Conservation (phyloP, 257 asterid genomes). For the Penstemon barbatus region DNA sequence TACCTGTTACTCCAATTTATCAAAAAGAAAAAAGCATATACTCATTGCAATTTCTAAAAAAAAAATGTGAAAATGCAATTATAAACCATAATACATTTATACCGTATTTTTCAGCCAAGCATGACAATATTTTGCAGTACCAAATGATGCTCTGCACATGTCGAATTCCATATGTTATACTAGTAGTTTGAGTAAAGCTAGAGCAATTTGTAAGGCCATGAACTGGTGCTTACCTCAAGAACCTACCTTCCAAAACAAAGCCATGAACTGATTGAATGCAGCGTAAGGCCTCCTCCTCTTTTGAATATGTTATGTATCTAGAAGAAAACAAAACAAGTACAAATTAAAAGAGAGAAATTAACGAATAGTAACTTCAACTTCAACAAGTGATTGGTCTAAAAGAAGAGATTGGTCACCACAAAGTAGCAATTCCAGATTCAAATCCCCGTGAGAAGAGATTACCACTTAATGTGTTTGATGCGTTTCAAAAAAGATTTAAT, state of each 20-base stretch:
- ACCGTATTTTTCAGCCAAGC: slow-evolving; percentile 97
- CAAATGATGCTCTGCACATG: slow-evolving; percentile 91
- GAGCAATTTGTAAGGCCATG: not conserved
- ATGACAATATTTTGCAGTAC: slow-evolving; percentile 98
- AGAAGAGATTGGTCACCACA: too few species aligned
- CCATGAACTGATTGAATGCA: slow-evolving; percentile 95
- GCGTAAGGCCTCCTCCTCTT: slow-evolving; percentile 89
- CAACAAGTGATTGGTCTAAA: too few species aligned
- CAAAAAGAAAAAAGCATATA: too few species aligned
- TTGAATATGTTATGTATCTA: slow-evolving; percentile 87
- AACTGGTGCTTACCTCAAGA: slow-evolving; percentile 62
- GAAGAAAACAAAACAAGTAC: slow-evolving; percentile 24
- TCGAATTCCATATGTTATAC: slow-evolving; percentile 22
- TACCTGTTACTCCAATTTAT: too few species aligned
- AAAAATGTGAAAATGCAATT: slow-evolving; percentile 16
- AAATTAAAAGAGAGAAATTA: not conserved
- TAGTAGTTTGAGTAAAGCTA: not conserved
- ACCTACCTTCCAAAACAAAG: slow-evolving; percentile 77
- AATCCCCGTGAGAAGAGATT: too few species aligned
- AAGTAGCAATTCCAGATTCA: too few species aligned
- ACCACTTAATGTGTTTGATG: too few species aligned
- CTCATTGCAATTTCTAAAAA: too few species aligned
- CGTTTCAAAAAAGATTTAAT: too few species aligned
- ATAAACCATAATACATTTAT: slow-evolving; percentile 29
- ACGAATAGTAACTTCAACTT: not conserved